phyloP scores from a whole-genome alignment of 306 rosid genomes.

The Begonia masoniana region DNA sequence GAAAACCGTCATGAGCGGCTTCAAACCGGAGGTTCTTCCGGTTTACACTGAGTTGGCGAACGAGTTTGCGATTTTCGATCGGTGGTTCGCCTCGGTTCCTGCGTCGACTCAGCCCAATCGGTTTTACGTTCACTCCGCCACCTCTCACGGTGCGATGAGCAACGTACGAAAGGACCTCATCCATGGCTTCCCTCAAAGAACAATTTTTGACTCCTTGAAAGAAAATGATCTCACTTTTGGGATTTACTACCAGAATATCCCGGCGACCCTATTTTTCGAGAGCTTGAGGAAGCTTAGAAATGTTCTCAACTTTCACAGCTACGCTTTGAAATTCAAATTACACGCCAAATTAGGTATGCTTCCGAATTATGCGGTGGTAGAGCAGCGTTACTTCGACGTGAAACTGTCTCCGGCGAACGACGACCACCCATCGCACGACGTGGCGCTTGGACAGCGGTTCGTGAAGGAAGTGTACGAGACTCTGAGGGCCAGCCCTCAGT shows the following conservation, averaged over 20 bases:
- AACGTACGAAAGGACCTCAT: constrained; percentile 67
- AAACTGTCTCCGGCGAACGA: constrained; percentile 69
- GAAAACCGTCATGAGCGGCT: constrained; percentile 73
- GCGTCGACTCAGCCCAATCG: constrained; percentile 95
- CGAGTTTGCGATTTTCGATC: constrained; percentile 55
- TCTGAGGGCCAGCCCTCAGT: constrained; percentile 79
- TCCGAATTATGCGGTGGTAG: constrained; percentile 74
- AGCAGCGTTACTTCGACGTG: constrained; percentile 76
- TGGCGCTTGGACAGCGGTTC: constrained; percentile 70
- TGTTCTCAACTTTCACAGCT: constrained; percentile 40
- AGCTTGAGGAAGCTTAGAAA: constrained; percentile 53
- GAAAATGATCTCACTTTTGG: constrained; percentile 56
- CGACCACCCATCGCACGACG: constrained; percentile 90
- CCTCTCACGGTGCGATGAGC: constrained; percentile 88
- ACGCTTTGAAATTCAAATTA: constrained; percentile 38
- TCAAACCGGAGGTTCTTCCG: constrained; percentile 55
- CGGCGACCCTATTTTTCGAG: constrained; percentile 66
- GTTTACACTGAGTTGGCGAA: constrained; percentile 49
- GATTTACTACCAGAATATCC: constrained; percentile 81
- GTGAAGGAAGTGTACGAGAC: constrained; percentile 87
- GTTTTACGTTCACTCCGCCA: constrained; percentile 84
- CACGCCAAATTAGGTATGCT: constrained; percentile 66
- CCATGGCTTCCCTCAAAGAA: constrained; percentile 74
- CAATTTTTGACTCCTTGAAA: constrained; percentile 70
- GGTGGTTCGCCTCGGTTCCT: constrained; percentile 89